Evolutionary conservation across 2,329 filamentous ascomycete genomes (phyloP).

Genomic region (Aureobasidium lini): DNA sequence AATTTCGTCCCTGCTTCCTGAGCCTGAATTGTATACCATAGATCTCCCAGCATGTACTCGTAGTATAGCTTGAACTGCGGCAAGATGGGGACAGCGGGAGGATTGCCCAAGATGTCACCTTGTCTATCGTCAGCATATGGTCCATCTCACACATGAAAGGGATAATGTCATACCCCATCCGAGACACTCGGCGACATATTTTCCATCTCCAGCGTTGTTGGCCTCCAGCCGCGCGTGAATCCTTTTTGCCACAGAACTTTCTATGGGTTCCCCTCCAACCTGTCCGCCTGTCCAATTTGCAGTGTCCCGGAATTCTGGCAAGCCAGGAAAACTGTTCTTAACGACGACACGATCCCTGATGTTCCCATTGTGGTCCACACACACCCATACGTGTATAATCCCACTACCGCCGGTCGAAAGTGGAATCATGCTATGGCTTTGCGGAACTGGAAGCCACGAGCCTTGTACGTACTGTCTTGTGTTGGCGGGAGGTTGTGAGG

Average conservation of each 20-base stretch:
- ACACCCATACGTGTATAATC: too few species aligned
- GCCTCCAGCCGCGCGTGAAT: neutral
- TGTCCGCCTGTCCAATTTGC: neutral
- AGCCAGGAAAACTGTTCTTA: too few species aligned
- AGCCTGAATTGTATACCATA: neutral
- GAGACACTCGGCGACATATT: neutral
- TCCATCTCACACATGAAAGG: too few species aligned
- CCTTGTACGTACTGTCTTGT: too few species aligned
- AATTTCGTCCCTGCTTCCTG: neutral
- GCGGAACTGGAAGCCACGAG: too few species aligned
- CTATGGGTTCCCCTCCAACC: neutral
- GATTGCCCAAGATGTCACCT: neutral
- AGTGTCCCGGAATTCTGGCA: neutral
- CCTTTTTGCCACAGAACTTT: neutral
- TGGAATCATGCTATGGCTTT: too few species aligned
- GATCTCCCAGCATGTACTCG: neutral
- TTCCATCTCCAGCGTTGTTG: neutral
- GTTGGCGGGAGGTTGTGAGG: too few species aligned
- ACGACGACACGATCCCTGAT: too few species aligned
- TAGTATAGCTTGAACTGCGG: slow-evolving; percentile 3
- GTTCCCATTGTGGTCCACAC: too few species aligned
- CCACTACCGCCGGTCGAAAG: too few species aligned
- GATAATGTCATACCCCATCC: neutral
- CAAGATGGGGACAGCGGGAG: neutral
- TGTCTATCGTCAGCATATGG: too few species aligned